phyloP scores from a whole-genome alignment of 192 early-diverging fungal species.

The Lunasporangiospora selenospora region DNA sequence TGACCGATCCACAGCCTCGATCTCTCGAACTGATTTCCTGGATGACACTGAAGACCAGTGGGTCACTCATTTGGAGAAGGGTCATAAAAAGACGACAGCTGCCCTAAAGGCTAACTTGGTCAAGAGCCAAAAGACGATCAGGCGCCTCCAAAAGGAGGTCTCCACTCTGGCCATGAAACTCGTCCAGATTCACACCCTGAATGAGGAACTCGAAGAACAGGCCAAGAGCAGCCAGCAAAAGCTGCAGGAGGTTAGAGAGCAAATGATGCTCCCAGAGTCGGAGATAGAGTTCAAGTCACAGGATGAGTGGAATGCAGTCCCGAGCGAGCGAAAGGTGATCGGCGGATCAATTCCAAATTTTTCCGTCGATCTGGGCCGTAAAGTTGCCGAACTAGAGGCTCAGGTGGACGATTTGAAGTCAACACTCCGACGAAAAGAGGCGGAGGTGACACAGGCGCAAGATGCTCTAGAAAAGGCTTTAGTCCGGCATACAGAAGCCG shows the following conservation, averaged over 20 bases:
- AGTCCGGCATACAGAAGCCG: not conserved
- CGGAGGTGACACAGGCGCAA: conserved; percentile 8
- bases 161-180: conserved; percentile 3
- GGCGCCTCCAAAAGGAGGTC: conserved; percentile 10
- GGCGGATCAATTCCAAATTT: no score
- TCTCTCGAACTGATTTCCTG: no score
- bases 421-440: conserved; percentile 18
- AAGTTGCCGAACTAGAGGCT: no score
- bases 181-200: conserved; percentile 6
- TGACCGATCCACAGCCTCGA: no score
- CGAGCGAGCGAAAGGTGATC: no score
- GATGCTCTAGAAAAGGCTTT: conserved; percentile 8
- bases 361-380: no score
- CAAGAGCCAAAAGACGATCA: conserved; percentile 13
- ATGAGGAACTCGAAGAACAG: conserved; percentile 10
- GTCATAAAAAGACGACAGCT: conserved; percentile 7
- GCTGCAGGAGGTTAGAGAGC: not conserved
- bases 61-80: conserved; percentile 18
- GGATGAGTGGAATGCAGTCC: no score
- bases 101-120: conserved; percentile 5
- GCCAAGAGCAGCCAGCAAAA: not conserved
- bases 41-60: not conserved
- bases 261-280: no score
- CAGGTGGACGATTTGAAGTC: conserved; percentile 13
- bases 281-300: no score